phyloP scores from a whole-genome alignment of 495 filamentous ascomycete species.

The Penicillium soppii region DNA sequence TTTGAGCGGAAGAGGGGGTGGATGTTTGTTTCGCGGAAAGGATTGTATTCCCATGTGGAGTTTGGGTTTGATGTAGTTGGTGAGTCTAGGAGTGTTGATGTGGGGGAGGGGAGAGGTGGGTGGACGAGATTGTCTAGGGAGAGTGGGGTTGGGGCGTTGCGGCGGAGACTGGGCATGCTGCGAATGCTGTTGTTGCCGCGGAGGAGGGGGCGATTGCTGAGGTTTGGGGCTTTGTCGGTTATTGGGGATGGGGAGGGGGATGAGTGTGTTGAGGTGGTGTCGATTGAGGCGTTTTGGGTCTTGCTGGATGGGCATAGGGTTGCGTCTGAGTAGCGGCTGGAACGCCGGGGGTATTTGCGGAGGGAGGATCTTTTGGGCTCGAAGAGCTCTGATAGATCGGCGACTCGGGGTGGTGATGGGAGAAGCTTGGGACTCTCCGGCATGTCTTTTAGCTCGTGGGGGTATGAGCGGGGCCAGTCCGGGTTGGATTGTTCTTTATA shows the following conservation, averaged over 20 bases:
- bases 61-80: constrained; percentile 9
- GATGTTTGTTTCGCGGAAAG: constrained; percentile 66
- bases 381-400: constrained; percentile 16
- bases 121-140: constrained; percentile 32
- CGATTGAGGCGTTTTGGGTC: constrained; percentile 26
- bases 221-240: background rate
- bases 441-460: constrained; percentile 30
- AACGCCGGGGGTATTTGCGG: constrained; percentile 30
- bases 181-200: constrained; percentile 16
- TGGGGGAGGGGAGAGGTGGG: constrained; percentile 13
- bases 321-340: constrained; percentile 36
- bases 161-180: constrained; percentile 26
- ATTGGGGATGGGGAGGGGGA: constrained; percentile 15
- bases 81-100: constrained; percentile 21
- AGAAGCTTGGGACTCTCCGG: constrained; percentile 14
- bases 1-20: constrained; percentile 82
- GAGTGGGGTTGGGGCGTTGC: constrained; percentile 15
- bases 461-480: constrained; percentile 28
- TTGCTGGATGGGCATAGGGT: constrained; percentile 31
- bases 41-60: constrained; percentile 14
- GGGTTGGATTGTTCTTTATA: constrained; percentile 8
- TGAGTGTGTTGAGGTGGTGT: constrained; percentile 18
- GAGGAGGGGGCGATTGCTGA: constrained; percentile 13
- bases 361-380: constrained; percentile 23
- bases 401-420: constrained; percentile 6